Evolutionary conservation across 2,329 filamentous ascomycete species (phyloP).

Genomic region (Talaromyces sp.): DNA sequence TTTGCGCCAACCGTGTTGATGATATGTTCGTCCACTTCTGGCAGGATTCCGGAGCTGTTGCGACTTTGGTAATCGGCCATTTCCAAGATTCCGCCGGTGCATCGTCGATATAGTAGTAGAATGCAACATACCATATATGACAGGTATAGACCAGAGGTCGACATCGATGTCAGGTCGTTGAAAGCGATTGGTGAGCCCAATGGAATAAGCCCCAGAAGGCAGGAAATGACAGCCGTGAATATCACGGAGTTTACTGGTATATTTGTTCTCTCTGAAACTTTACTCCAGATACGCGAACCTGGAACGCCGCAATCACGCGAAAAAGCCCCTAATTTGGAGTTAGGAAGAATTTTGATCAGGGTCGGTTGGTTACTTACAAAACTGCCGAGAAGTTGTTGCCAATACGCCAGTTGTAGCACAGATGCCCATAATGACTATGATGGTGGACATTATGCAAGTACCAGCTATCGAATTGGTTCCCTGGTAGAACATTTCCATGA

Average conservation of each 20-base stretch:
- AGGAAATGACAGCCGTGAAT: slow-evolving; percentile 29
- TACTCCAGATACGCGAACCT: slow-evolving; percentile 29
- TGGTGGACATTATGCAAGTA: slow-evolving; percentile 30
- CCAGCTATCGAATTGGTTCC: slow-evolving; percentile 43
- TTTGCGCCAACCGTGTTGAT: slow-evolving; percentile 22
- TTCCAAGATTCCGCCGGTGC: slow-evolving; percentile 37
- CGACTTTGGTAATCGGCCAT: slow-evolving; percentile 26
- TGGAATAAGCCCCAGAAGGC: slow-evolving; percentile 50
- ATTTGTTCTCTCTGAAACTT: slow-evolving; percentile 25
- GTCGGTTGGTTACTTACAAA: slow-evolving; percentile 26
- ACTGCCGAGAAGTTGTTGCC: slow-evolving; percentile 31
- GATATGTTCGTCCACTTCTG: slow-evolving; percentile 30
- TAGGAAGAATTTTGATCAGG: background rate
- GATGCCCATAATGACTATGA: slow-evolving; percentile 35
- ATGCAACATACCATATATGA: slow-evolving; percentile 51
- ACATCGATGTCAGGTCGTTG: slow-evolving; percentile 51
- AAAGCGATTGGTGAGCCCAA: slow-evolving; percentile 52
- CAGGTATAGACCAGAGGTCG: slow-evolving; percentile 45
- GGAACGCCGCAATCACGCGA: slow-evolving; percentile 38
- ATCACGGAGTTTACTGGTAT: slow-evolving; percentile 31
- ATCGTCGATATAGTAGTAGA: slow-evolving; percentile 45
- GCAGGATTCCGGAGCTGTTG: background rate
- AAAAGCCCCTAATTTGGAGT: slow-evolving; percentile 33
- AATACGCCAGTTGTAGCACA: slow-evolving; percentile 34
- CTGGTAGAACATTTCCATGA: slow-evolving; percentile 46